phyloP scores from a whole-genome alignment of 345 rosid genomes.

The Eucalyptus leucophloia region DNA sequence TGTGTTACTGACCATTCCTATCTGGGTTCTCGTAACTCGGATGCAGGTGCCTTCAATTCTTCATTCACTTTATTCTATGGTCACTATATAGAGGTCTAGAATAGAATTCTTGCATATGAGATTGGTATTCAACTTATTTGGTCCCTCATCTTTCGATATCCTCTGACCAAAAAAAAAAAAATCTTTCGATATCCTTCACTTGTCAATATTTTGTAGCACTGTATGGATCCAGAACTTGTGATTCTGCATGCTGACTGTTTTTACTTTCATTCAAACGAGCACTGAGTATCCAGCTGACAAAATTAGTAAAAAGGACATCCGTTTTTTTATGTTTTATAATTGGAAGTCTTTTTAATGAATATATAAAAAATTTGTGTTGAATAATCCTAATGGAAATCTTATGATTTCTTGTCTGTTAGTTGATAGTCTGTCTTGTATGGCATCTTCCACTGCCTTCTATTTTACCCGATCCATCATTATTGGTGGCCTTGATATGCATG shows the following conservation, averaged over 20 bases:
- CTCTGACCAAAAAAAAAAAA: too few relatives aligned
- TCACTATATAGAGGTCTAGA: not conserved
- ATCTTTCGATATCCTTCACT: not conserved
- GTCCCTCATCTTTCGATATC: not conserved
- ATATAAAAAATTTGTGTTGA: not conserved
- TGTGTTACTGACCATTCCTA: constrained; percentile 49
- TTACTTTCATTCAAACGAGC: not conserved
- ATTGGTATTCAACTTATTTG: not conserved
- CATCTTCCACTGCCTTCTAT: not conserved
- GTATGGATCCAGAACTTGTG: not conserved
- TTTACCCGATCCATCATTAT: not conserved
- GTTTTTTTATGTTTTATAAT: not conserved
- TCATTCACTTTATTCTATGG: not conserved
- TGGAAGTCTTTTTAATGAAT: not conserved
- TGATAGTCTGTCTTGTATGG: not conserved
- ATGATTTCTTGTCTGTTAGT: not conserved
- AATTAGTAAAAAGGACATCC: not conserved
- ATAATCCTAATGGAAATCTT: not conserved
- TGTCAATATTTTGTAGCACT: not conserved
- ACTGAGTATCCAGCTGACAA: not conserved
- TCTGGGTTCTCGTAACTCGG: constrained; percentile 68
- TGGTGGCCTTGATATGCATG: not conserved
- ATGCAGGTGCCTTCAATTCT: constrained; percentile 37
- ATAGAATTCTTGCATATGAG: not conserved
- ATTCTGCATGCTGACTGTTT: not conserved